Conservation (phyloP, 208 protist species). For the Balamuthia mandrillaris region DNA sequence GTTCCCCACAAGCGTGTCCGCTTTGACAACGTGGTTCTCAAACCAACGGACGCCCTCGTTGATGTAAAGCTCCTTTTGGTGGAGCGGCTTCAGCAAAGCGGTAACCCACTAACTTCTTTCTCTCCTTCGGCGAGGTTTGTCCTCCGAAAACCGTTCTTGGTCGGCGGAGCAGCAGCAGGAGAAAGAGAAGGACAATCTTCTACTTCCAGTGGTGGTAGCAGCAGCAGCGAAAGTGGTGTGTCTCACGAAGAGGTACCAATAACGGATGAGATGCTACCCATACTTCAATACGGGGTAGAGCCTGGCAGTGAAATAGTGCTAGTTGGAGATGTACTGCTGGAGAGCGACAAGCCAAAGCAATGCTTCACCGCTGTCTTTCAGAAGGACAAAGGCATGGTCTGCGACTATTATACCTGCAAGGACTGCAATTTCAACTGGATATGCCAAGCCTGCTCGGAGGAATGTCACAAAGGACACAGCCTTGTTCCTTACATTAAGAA, state of each 20-base stretch:
- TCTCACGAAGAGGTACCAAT: no score
- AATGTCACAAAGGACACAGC: conserved; percentile 36
- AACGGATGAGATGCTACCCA: no score
- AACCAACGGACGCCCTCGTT: neutral
- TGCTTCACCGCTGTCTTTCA: conserved; percentile 31
- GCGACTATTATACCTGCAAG: conserved; percentile 36
- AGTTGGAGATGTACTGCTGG: neutral
- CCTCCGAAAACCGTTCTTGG: no score
- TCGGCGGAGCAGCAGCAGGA: no score
- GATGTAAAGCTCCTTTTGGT: no score
- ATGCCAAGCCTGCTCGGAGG: conserved; percentile 10
- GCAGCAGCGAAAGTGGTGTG: no score
- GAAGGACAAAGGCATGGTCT: conserved; percentile 3
- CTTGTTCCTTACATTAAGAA: conserved; percentile 37
- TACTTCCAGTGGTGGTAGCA: no score
- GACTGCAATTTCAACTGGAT: conserved; percentile 24
- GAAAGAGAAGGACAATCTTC: no score
- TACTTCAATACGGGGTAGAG: conserved; percentile 15
- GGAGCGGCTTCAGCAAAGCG: no score
- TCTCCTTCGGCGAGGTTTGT: no score
- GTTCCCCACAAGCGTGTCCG: neutral
- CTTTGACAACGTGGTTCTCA: neutral
- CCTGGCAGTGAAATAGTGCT: neutral
- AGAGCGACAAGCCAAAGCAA: conserved; percentile 24
- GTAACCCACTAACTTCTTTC: no score